These are phyloP conservation scores for Schrenkiella parvula DNA, from an alignment of 345 rosid species.

Conservation along the genomic window DNA sequence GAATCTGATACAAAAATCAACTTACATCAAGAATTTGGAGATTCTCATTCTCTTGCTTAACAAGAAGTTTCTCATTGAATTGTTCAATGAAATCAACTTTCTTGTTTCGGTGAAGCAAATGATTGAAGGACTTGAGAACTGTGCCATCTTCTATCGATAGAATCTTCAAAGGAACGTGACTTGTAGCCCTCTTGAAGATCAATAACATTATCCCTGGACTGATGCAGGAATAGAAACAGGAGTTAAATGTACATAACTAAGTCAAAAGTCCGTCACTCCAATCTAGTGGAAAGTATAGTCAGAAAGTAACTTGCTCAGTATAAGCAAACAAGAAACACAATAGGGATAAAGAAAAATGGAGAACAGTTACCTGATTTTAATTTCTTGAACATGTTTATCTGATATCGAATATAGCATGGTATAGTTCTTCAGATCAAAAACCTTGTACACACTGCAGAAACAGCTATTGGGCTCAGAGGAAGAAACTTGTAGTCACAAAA, in stretches of 20 bases:
- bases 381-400: slow-evolving; percentile 85
- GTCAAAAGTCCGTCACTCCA: neutral
- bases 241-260: neutral
- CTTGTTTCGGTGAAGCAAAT: slow-evolving; percentile 90
- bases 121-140: slow-evolving; percentile 84
- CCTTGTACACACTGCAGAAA: slow-evolving; percentile 81
- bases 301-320: slow-evolving; percentile 41
- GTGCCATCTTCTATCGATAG: slow-evolving; percentile 97
- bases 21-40: slow-evolving; percentile 97
- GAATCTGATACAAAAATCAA: neutral
- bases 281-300: neutral
- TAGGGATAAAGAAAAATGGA: neutral
- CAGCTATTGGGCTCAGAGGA: slow-evolving; percentile 10
- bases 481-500: slow-evolving; percentile 2
- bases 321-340: neutral
- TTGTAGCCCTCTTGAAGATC: slow-evolving; percentile 71
- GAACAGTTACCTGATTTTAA: slow-evolving; percentile 77
- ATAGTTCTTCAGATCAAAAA: slow-evolving; percentile 90
- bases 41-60: slow-evolving; percentile 95
- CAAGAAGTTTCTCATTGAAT: slow-evolving; percentile 97
- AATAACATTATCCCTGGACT: slow-evolving; percentile 97
- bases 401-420: slow-evolving; percentile 90
- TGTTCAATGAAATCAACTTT: slow-evolving; percentile 99
- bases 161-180: slow-evolving; percentile 84
- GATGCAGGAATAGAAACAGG: slow-evolving; percentile 5